Base-by-base conservation (phyloP, 2,329 filamentous ascomycete genomes). In the Diaporthe eres region DNA sequence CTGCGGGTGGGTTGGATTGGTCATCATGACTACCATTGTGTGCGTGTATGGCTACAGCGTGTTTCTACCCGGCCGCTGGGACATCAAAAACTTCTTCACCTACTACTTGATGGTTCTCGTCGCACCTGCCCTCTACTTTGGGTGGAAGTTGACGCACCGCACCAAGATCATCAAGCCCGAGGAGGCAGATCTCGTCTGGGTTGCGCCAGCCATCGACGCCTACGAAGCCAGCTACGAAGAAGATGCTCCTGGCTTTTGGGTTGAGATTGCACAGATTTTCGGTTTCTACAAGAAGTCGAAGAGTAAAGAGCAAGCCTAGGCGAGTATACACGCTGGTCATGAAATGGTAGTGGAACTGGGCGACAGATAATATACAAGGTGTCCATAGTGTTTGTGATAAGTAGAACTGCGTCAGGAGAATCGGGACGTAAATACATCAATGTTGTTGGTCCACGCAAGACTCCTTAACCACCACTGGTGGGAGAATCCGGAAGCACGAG, bases 91-190 rank as follows among this genome's bases (percentile, higher is more conserved):
- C 71, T 84, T 84, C 78, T 84, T 84, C 77, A 79, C 83, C 9
- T 88, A 89, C 83, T 92, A 91, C 82, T 88, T 88, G n/a, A 90
- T 91, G 88, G 84, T 89, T 76, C 81, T 91, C 17, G 80, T 92
- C 49, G 87, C 88, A 0, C 86, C 88, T 6, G 79, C 89, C 44
- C 83, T 90, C 42, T 93, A 89, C 80, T 72, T 88, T 19, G 86
- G 86, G 79, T 94, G 91, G 90, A 94, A 94, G 83, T 19, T 94
- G 0, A 28, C 91, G 81, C 90, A 92, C 84, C 85, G 85, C 74
- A 94, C 92, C 2, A 87, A 86, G 76, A 84, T 90, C 71, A 85
- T 92, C 19, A 83, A 83, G 3, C 85, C 91, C 0, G 83, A 88
- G 25, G 89, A 80, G 71, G 78, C 79, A 4, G 80, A 81, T 67